phyloP scores from a whole-genome alignment of 495 filamentous ascomycete genomes.

The Hapsidospora chrysogenum region DNA sequence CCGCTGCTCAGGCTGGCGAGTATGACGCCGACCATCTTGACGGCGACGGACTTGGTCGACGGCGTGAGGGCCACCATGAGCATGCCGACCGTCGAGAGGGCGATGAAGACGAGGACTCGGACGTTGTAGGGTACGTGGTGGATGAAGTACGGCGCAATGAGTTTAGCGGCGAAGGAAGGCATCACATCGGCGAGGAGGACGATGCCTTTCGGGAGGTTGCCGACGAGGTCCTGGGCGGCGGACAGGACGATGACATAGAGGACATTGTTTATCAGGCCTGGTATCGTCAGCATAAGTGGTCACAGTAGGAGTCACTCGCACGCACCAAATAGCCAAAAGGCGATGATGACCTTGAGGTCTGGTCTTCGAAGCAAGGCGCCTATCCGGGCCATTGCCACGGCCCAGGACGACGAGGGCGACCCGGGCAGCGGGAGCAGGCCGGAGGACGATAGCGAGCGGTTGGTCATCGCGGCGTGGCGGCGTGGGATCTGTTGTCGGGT shows the following conservation, averaged over 20 bases:
- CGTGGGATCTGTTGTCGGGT: no score
- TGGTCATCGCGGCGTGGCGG: conserved; percentile 2
- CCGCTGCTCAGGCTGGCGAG: conserved; percentile 73
- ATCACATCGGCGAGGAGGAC: conserved; percentile 88
- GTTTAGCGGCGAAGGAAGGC: conserved; percentile 75
- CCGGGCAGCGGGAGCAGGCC: conserved; percentile 54
- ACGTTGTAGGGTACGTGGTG: conserved; percentile 64
- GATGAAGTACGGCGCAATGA: conserved; percentile 85
- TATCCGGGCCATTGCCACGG: conserved; percentile 48
- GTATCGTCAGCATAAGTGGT: neutral
- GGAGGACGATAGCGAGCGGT: conserved; percentile 22
- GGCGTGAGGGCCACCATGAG: conserved; percentile 70
- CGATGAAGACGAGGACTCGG: conserved; percentile 57
- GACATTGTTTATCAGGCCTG: conserved; percentile 93
- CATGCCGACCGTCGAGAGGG: conserved; percentile 67
- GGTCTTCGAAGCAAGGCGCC: conserved; percentile 44
- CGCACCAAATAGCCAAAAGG: conserved; percentile 90
- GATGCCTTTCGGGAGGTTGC: conserved; percentile 73
- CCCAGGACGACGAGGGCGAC: conserved; percentile 58
- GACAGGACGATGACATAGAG: conserved; percentile 95
- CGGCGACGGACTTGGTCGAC: conserved; percentile 39
- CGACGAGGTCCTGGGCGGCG: conserved; percentile 90
- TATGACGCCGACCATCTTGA: conserved; percentile 71
- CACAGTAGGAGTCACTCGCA: conserved; percentile 3
- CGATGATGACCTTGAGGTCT: conserved; percentile 54